Conservation (phyloP, 768 basidiomycete species). For the Phanerodontia chrysosporium region DNA sequence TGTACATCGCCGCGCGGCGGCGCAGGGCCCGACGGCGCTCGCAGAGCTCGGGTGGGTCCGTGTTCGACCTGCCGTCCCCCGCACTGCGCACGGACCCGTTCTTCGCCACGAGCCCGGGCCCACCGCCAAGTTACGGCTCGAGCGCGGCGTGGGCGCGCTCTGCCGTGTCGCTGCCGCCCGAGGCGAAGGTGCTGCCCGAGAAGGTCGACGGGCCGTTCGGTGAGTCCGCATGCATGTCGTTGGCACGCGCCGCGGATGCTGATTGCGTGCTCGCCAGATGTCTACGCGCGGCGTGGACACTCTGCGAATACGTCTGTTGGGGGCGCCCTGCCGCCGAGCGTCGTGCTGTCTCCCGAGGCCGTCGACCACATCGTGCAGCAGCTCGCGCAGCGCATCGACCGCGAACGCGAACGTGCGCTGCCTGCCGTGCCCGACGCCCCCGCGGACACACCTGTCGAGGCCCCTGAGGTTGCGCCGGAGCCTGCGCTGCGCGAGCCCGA, state of each 20-base stretch:
- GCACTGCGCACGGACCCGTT: neutral
- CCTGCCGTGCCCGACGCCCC: neutral
- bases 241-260: too few relatives aligned
- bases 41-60: neutral
- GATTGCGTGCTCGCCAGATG: neutral
- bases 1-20: neutral
- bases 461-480: too few relatives aligned
- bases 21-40: neutral
- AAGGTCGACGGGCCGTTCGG: neutral
- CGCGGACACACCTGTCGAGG: too few relatives aligned
- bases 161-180: neutral
- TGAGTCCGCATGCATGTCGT: neutral
- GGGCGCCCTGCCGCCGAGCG: neutral
- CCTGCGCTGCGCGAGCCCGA: too few relatives aligned
- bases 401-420: neutral
- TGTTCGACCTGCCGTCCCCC: neutral
- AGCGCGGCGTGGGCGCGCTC: neutral
- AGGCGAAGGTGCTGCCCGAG: neutral
- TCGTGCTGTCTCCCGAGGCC: neutral
- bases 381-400: conserved; percentile 8
- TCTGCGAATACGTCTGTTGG: neutral
- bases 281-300: neutral
- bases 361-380: conserved; percentile 6
- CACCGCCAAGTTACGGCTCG: too few relatives aligned
- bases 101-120: too few relatives aligned